Base-by-base conservation (phyloP, 1,284 basidiomycete species). In the Dichomitus squalens region DNA sequence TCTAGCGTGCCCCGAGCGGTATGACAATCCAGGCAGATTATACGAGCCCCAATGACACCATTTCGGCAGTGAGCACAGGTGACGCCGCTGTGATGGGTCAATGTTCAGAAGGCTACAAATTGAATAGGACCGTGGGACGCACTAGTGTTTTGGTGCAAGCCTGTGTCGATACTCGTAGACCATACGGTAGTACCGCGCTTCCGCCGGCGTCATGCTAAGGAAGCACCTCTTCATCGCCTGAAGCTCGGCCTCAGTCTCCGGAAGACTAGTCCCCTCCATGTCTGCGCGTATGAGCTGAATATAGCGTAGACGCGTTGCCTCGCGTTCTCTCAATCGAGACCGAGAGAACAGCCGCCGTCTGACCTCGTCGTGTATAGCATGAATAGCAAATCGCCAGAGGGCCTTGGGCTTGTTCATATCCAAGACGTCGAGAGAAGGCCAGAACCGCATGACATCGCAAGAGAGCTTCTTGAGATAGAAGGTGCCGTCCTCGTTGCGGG, bases 1-100 rank as follows among this genome's bases (percentile, higher is more conserved):
- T 69, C 66, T n/a, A 67, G 55, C 1, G 66, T 66, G 33, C 49
- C 61, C 20, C 47, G 51, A 39, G 48, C 44, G 4, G 49, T 20
- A 16, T 58, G 57, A 44, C 69, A 71, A 57, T 69, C 67, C 3
- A 71, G 57, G 50, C 69, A 71, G 35, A 70, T 59, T 20, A 66
- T 58, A 11, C 68, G 68, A 6, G 66, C 46, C 2, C 67, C 68
- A 33, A 54, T 60, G 7, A 68, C 56, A 6, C 50, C 61, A 0
- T 53, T 34, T 2, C 61, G 57, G 39, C 69, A 71, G 27, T 61
- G 57, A n/a, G 60, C 63, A 52, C 69, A 71, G 12, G 40, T 49
- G 21, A 65, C 57, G 11, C 63, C 61, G 40, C 68, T 70, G 33
- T 5, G 14, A n/a, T n/a, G 16, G 18, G 35, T 9, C 3, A 27